Percentiles rank a stretch among this genome's conserved stretches.
Evolutionary conservation across 495 filamentous ascomycete species (phyloP).

Genomic region (Podospora appendiculata): DNA sequence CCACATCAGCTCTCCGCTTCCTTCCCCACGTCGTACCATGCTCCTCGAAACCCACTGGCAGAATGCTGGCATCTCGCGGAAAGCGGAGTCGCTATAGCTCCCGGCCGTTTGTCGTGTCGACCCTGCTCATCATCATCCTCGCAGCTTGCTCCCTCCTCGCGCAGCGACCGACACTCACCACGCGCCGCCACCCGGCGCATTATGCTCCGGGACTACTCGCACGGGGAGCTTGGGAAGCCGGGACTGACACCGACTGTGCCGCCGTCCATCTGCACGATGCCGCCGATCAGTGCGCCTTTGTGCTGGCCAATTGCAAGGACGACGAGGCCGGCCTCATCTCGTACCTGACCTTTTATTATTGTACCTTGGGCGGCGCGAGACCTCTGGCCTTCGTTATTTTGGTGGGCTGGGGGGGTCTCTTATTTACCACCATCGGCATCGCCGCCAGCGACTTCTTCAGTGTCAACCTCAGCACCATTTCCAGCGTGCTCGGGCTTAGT

Average conservation of each 20-base stretch:
- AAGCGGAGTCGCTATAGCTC: slow-evolving; percentile 19
- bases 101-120: slow-evolving; percentile 30
- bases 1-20: no score
- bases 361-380: slow-evolving; percentile 59
- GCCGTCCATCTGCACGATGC: slow-evolving; percentile 57
- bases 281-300: slow-evolving; percentile 77
- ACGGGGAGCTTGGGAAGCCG: slow-evolving; percentile 3
- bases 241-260: slow-evolving; percentile 63
- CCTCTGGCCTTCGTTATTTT: slow-evolving; percentile 72
- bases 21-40: no score
- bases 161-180: slow-evolving; percentile 1
- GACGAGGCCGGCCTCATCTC: slow-evolving; percentile 86
- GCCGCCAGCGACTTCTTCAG: slow-evolving; percentile 98
- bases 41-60: background rate
- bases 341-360: slow-evolving; percentile 91
- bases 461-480: slow-evolving; percentile 88
- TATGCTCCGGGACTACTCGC: background rate
- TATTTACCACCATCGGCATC: slow-evolving; percentile 97
- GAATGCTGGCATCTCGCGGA: slow-evolving; percentile 12
- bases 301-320: slow-evolving; percentile 72
- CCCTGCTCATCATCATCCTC: slow-evolving; percentile 28
- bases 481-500: slow-evolving; percentile 80
- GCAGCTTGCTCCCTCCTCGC: slow-evolving; percentile 24
- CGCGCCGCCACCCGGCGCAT: background rate
- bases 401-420: slow-evolving; percentile 73